phyloP scores from a whole-genome alignment of 1,139 yeast species.

The Yamadazyma jaroonii region DNA sequence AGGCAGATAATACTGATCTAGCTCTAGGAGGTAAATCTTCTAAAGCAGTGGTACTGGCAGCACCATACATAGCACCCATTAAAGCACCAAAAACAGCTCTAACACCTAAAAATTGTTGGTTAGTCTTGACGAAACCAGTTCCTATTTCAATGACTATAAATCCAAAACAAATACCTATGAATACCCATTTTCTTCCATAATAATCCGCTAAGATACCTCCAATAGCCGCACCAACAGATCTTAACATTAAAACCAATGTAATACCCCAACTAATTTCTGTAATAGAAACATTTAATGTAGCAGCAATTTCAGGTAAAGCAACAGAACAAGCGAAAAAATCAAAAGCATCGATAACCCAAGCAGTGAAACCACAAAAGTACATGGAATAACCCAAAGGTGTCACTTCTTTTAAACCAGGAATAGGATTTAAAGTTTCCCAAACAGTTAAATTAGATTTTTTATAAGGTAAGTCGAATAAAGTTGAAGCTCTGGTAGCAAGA shows the following conservation, averaged over 20 bases:
- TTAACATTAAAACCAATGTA: slow-evolving; percentile 72
- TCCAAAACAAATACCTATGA: slow-evolving; percentile 48
- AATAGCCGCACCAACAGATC: slow-evolving; percentile 74
- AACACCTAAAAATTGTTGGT: slow-evolving; percentile 64
- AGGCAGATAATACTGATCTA: slow-evolving; percentile 35
- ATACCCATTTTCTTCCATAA: slow-evolving; percentile 74
- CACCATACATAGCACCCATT: slow-evolving; percentile 40
- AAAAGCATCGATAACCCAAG: slow-evolving; percentile 81
- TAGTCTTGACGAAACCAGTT: slow-evolving; percentile 67
- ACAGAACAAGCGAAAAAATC: slow-evolving; percentile 73
- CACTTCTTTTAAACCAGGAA: slow-evolving; percentile 29
- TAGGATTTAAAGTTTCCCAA: slow-evolving; percentile 28
- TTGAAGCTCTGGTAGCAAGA: slow-evolving; percentile 24
- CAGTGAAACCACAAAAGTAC: slow-evolving; percentile 60
- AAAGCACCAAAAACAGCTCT: slow-evolving; percentile 38
- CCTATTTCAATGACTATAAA: slow-evolving; percentile 65
- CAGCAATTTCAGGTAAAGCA: slow-evolving; percentile 56
- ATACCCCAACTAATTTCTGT: slow-evolving; percentile 75
- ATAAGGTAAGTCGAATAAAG: slow-evolving; percentile 23
- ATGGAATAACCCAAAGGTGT: slow-evolving; percentile 48
- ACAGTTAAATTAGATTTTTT: slow-evolving; percentile 8
- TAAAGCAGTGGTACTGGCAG: slow-evolving; percentile 29
- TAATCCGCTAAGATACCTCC: slow-evolving; percentile 68
- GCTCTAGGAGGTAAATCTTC: slow-evolving; percentile 36
- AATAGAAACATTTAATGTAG: slow-evolving; percentile 45